Percentiles rank a stretch among this genome's conserved stretches.
phyloP scores from a whole-genome alignment of 1,284 basidiomycete species.

The Cutaneotrichosporon mucoides region DNA sequence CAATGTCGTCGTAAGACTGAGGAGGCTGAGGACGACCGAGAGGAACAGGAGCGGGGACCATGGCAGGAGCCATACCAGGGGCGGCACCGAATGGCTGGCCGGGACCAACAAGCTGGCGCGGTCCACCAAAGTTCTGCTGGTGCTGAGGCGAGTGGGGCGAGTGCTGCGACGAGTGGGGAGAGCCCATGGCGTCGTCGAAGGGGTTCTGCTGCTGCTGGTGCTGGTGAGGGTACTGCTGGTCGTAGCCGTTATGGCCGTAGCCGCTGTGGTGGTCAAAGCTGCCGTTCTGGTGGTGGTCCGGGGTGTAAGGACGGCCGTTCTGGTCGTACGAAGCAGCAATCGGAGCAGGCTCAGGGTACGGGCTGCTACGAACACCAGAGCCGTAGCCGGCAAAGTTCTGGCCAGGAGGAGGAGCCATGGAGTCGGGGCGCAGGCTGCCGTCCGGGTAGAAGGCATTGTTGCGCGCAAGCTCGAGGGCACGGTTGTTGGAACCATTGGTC shows the following conservation, averaged over 20 bases:
- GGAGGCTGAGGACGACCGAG: slow-evolving; percentile 41
- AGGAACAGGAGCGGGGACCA: slow-evolving; percentile 29
- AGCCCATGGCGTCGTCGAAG: slow-evolving; percentile 8
- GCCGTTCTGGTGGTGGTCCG: not conserved
- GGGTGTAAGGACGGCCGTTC: slow-evolving; percentile 32
- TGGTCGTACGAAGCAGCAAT: slow-evolving; percentile 22
- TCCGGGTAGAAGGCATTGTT: slow-evolving; percentile 28
- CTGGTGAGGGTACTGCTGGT: not conserved
- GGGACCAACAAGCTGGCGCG: slow-evolving; percentile 39
- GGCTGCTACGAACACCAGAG: slow-evolving; percentile 14
- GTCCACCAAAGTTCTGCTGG: slow-evolving; percentile 9
- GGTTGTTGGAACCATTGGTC: no score
- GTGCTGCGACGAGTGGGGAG: not conserved
- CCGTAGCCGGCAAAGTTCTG: slow-evolving; percentile 37
- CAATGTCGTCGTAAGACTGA: slow-evolving; percentile 30
- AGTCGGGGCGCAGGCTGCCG: slow-evolving; percentile 25
- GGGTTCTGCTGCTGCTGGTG: slow-evolving; percentile 8
- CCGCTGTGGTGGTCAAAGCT: no score
- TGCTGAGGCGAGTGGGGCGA: slow-evolving; percentile 7
- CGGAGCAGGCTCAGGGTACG: slow-evolving; percentile 19
- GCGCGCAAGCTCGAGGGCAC: slow-evolving; percentile 13
- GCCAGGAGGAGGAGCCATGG: slow-evolving; percentile 21
- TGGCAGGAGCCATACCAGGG: not conserved
- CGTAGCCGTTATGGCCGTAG: not conserved
- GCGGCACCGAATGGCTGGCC: slow-evolving; percentile 11